Evolutionary conservation across 768 basidiomycete genomes (phyloP), one percentile per base, ranked within the genome.

Genomic region (Suillus variegatus): DNA sequence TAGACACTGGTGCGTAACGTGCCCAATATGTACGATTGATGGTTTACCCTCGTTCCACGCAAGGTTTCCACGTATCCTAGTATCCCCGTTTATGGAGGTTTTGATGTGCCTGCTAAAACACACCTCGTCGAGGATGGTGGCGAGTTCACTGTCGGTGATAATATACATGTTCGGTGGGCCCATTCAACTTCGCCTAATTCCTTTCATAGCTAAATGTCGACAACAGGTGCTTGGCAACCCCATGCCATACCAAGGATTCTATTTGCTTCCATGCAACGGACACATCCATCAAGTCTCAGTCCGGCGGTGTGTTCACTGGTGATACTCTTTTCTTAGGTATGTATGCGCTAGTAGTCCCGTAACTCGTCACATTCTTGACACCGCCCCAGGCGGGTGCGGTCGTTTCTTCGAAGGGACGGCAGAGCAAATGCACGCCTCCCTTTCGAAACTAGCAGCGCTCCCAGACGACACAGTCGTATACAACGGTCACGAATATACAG

Each of bases 171-270:
- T 78, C 87, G 78, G 89, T 88, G 67, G 64, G 76, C 70, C 41
- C 41, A 22, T n/a, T 10, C 1, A 16, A 12, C 25, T 18, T 16
- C 25, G 16, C 28, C 16, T 18, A 9, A 32, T 32, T 38, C 7
- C 36, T 38, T 38, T 18, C 51, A 32, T 18, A 18, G 18, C 18
- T 25, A 18, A 51, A 25, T 44, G 28, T 51, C 71, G 63, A 70
- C 36, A 28, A 16, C 66, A 92, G 93, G 75, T 93, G 91, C 76
- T 79, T 95, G 28, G 89, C 92, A 32, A 95, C 93, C 1, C 93
- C 95, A 1, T 96, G 95, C 78, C 97, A 98, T 76, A 99, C 97
- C 4, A 92, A 93, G 74, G 97, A 98, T 78, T 97, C 96, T 18
- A 96, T 97, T 70, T 97, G 93, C 81, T 99, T 88, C 81, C 84